Conservation (phyloP, 257 asterid species). For the Orobanche coerulescens region DNA sequence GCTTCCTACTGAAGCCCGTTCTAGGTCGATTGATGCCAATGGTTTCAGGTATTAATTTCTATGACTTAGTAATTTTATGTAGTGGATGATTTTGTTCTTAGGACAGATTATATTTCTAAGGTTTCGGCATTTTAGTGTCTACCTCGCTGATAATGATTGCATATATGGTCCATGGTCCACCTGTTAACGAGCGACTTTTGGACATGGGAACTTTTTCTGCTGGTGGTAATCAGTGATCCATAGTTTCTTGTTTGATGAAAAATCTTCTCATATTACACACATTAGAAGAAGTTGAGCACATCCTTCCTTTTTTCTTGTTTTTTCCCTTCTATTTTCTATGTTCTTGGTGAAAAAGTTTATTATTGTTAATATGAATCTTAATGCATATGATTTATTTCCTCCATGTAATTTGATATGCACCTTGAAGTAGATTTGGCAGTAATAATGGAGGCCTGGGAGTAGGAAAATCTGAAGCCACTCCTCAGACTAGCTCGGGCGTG, state of each 20-base stretch:
- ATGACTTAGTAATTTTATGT: conserved; percentile 11
- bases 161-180: background rate
- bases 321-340: conserved; percentile 5
- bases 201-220: background rate
- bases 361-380: background rate
- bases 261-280: background rate
- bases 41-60: conserved; percentile 55
- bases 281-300: background rate
- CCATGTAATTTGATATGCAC: conserved; percentile 25
- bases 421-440: conserved; percentile 48
- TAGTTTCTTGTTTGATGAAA: conserved; percentile 5
- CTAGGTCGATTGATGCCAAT: conserved; percentile 60
- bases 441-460: conserved; percentile 51
- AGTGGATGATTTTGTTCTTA: conserved; percentile 9
- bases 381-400: background rate
- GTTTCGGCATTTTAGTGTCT: conserved; percentile 9
- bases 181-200: background rate
- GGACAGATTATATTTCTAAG: conserved; percentile 5
- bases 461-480: conserved; percentile 56
- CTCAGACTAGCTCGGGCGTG: conserved; percentile 54
- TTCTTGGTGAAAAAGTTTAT: conserved; percentile 7
- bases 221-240: conserved; percentile 10
- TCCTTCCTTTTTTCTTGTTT: background rate
- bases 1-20: conserved; percentile 51
- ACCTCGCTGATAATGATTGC: conserved; percentile 7